phyloP scores from a whole-genome alignment of 192 early-diverging fungal genomes.

The Mortierella antarctica region DNA sequence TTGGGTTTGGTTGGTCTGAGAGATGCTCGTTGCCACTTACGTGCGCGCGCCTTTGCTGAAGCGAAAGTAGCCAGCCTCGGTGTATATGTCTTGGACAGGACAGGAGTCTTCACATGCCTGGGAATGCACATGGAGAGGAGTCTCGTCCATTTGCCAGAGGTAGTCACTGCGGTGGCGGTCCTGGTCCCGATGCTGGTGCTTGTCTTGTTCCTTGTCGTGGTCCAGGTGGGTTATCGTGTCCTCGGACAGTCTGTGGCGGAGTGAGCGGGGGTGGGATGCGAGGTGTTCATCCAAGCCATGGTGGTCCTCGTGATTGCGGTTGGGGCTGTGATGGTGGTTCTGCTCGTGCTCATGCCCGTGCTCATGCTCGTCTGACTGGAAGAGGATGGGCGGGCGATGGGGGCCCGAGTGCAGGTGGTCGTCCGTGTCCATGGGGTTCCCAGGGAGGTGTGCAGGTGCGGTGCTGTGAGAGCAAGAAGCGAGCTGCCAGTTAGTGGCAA shows the following conservation, averaged over 20 bases:
- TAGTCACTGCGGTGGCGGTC: not conserved
- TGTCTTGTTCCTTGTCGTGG: not conserved
- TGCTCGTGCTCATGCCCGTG: slow-evolving; percentile 7
- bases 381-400: slow-evolving; percentile 40
- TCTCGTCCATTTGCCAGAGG: slow-evolving; percentile 7
- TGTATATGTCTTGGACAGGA: slow-evolving; percentile 49
- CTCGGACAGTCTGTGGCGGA: not conserved
- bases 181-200: not conserved
- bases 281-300: not conserved
- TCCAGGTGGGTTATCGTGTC: too few relatives aligned
- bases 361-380: slow-evolving; percentile 34
- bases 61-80: slow-evolving; percentile 28
- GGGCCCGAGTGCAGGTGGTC: not conserved
- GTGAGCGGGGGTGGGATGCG: not conserved
- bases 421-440: slow-evolving; percentile 4
- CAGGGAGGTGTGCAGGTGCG: not conserved
- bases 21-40: slow-evolving; percentile 12
- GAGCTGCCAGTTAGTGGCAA: not conserved
- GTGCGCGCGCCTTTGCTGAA: slow-evolving; percentile 46
- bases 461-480: not conserved
- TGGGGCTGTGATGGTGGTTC: not conserved
- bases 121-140: slow-evolving; percentile 32
- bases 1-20: not conserved
- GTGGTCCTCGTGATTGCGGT: not conserved
- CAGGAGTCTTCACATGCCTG: slow-evolving; percentile 45